Evolutionary conservation across 73 alveolate species (phyloP).

Genomic region (Paramecium biaurelia): DNA sequence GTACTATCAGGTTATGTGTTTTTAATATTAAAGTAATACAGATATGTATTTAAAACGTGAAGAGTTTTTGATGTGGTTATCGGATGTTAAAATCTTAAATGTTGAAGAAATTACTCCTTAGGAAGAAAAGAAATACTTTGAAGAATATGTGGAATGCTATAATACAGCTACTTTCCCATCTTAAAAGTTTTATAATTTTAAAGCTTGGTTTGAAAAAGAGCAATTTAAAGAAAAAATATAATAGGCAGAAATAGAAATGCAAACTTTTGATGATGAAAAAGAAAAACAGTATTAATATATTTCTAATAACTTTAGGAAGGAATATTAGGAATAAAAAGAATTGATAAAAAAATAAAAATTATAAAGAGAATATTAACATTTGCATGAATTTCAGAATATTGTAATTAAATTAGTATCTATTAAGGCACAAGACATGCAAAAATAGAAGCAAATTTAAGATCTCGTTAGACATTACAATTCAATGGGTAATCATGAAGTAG

Average conservation of each 20-base stretch:
- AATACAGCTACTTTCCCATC: slow-evolving; percentile 52
- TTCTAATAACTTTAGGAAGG: background rate
- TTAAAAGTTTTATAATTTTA: slow-evolving; percentile 40
- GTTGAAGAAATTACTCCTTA: slow-evolving; percentile 33
- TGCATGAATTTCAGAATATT: background rate
- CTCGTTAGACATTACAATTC: background rate
- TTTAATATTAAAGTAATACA: slow-evolving; percentile 8
- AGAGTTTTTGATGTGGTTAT: slow-evolving; percentile 48
- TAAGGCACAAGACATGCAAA: slow-evolving; percentile 27
- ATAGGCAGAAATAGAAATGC: background rate
- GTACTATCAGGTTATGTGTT: background rate
- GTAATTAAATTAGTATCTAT: background rate
- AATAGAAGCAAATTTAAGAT: slow-evolving; percentile 1
- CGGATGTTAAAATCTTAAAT: slow-evolving; percentile 45
- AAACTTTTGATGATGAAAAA: background rate
- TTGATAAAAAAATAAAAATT: background rate
- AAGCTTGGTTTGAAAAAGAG: slow-evolving; percentile 22
- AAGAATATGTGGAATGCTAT: slow-evolving; percentile 53
- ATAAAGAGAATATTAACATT: background rate
- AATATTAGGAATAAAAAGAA: slow-evolving; percentile 3
- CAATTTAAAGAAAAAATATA: background rate
- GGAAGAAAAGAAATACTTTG: slow-evolving; percentile 53
- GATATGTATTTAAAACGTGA: slow-evolving; percentile 49
- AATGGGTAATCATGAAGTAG: slow-evolving; percentile 32
- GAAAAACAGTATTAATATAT: background rate